These are phyloP conservation scores for Leptographium wingfieldii DNA, from an alignment of 2,329 filamentous ascomycete species.

Conservation along the genomic window DNA sequence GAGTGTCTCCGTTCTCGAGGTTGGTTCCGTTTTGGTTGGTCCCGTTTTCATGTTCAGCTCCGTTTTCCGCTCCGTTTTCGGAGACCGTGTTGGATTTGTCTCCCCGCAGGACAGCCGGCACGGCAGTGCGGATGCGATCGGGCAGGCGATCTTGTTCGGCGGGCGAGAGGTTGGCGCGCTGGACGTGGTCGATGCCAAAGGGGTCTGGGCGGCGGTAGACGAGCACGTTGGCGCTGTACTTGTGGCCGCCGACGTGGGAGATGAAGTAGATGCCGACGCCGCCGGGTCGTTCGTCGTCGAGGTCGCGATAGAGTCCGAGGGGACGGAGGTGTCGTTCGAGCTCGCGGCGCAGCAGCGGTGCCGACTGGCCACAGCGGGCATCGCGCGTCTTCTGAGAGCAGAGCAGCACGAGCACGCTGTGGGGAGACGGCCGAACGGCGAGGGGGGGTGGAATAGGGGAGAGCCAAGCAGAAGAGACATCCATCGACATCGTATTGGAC, in stretches of 20 bases:
- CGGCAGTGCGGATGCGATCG: slow-evolving; percentile 13
- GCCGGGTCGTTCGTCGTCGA: slow-evolving; percentile 78
- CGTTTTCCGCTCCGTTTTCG: slow-evolving; percentile 8
- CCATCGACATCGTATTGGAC: slow-evolving; percentile 50
- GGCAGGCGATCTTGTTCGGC: slow-evolving; percentile 23
- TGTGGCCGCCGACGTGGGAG: slow-evolving; percentile 90
- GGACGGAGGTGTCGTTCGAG: slow-evolving; percentile 80
- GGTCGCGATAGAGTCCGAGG: slow-evolving; percentile 71
- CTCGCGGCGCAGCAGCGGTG: slow-evolving; percentile 77
- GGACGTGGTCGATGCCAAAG: slow-evolving; percentile 38
- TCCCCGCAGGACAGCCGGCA: slow-evolving; percentile 18
- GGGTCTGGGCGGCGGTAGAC: slow-evolving; percentile 61
- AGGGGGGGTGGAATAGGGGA: slow-evolving; percentile 15
- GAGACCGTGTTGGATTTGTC: too few species aligned
- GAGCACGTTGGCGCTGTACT: slow-evolving; percentile 90
- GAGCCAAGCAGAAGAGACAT: neutral
- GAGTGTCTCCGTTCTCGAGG: neutral
- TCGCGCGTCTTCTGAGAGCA: slow-evolving; percentile 94
- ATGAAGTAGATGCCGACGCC: slow-evolving; percentile 96
- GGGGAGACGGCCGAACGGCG: slow-evolving; percentile 54
- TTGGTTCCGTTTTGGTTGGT: slow-evolving; percentile 9
- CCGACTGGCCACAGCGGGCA: slow-evolving; percentile 86
- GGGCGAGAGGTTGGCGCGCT: slow-evolving; percentile 21
- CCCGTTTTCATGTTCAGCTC: neutral
- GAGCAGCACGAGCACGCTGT: slow-evolving; percentile 77